Base-by-base conservation (phyloP, 169 alveolate genomes). In the Toxoplasma gondii region DNA sequence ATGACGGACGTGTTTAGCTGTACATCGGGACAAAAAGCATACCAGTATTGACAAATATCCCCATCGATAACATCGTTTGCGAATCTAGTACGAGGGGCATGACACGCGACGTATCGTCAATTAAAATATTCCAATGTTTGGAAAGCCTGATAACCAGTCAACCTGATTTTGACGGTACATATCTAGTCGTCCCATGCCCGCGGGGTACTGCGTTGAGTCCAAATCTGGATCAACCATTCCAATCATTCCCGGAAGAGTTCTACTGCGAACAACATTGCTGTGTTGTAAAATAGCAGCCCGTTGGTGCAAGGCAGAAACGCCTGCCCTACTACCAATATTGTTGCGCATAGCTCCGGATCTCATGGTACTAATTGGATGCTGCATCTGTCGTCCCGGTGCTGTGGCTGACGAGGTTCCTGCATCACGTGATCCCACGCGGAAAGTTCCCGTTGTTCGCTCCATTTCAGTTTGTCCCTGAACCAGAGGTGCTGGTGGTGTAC, bases 121-220 rank as follows among this genome's bases (percentile, higher is more conserved):
- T 78, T 36, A 82, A 44, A 22, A 82, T 4, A 39, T 4, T 24
- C 90, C 90, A 24, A 82, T 2, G 41, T 82, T 82, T 43, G 90
- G 90, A 2, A 82, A 2, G 41, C 90, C 90, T 5, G 90, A 82
- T 0, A 82, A 67, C 90, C 90, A 82, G 90, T 82, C 90, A 67
- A 82, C 1, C 67, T 82, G 90, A 82, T 82, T 82, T 39, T 31
- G 43, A 5, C 90, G 22, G 67, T 39, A 82, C 90, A 82, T 82
- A 67, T 82, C 67, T 29, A 82, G 53, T 0, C 90, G 90, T 39
- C 90, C 90, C 67, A 41, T 38, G 43, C 90, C 90, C 36, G 90
- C 90, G 39, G 90, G 90, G n/a, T 78, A 38, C 90, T 82, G 90
- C 4, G 27, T 7, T 38, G 64, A 38, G 17, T 82, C 90, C 17